These are phyloP conservation scores for Paxillus ammoniavirescens DNA, from an alignment of 768 basidiomycete genomes.

Conservation along the genomic window DNA sequence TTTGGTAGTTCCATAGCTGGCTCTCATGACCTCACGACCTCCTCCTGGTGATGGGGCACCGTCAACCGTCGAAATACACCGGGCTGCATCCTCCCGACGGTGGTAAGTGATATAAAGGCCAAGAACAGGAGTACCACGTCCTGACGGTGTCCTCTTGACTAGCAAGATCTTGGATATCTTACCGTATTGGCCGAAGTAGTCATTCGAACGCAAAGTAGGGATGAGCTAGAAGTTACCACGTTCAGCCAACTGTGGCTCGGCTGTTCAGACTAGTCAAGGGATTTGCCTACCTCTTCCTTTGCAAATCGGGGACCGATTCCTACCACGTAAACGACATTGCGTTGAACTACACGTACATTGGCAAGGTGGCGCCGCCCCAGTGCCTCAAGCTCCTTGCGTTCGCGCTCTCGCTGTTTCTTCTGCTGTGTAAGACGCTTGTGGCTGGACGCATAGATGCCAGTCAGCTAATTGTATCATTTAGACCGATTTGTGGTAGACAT, in stretches of 20 bases:
- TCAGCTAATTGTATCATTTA: conserved; percentile 12
- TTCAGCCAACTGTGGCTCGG: conserved; percentile 1
- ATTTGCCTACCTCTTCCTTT: conserved; percentile 83
- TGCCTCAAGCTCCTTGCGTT: conserved; percentile 90
- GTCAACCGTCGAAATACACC: conserved; percentile 91
- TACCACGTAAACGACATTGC: conserved; percentile 93
- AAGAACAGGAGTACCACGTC: conserved; percentile 68
- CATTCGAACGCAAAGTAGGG: conserved; percentile 87
- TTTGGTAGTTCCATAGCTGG: conserved; percentile 94
- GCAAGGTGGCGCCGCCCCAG: conserved; percentile 83
- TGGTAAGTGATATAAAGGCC: conserved; percentile 98
- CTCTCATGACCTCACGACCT: conserved; percentile 84
- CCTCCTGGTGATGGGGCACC: conserved; percentile 90
- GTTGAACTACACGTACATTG: conserved; percentile 95
- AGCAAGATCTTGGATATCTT: conserved; percentile 95
- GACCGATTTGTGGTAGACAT: conserved; percentile 33
- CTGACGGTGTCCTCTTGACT: conserved; percentile 81
- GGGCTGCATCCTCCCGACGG: conserved; percentile 90
- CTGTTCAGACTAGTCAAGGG: conserved; percentile 1
- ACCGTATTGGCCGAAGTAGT: conserved; percentile 98
- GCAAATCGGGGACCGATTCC: conserved; percentile 93
- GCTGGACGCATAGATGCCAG: conserved; percentile 40
- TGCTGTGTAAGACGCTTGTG: conserved; percentile 93
- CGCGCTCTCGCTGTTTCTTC: conserved; percentile 92
- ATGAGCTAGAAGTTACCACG: conserved; percentile 57